These are phyloP conservation scores for Melastoma candidum DNA, from an alignment of 441 rosid genomes.

Conservation along the genomic window DNA sequence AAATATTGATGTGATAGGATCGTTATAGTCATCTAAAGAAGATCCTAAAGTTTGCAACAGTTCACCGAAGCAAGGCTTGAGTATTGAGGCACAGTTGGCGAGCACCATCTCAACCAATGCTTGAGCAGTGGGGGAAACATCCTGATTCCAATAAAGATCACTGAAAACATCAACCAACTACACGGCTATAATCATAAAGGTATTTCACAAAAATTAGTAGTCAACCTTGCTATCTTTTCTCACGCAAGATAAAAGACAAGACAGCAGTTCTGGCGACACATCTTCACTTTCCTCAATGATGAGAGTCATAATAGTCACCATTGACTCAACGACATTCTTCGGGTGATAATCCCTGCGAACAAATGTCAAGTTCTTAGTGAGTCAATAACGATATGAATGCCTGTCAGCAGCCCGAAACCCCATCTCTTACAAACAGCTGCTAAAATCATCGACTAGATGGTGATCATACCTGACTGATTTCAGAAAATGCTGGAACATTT, in stretches of 20 bases:
- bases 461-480: slow-evolving; percentile 65
- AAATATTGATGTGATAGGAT: slow-evolving; percentile 60
- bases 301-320: slow-evolving; percentile 91
- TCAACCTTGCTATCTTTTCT: slow-evolving; percentile 68
- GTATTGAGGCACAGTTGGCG: slow-evolving; percentile 54
- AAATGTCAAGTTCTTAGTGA: background rate
- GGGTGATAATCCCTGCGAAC: slow-evolving; percentile 66
- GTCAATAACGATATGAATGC: too few species aligned
- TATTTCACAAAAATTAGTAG: background rate
- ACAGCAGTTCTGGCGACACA: slow-evolving; percentile 63
- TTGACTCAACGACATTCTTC: slow-evolving; percentile 60
- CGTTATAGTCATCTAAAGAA: slow-evolving; percentile 54
- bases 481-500: slow-evolving; percentile 91
- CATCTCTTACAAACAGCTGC: too few species aligned
- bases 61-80: slow-evolving; percentile 55
- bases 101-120: slow-evolving; percentile 77
- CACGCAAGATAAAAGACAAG: slow-evolving; percentile 55
- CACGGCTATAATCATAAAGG: too few species aligned
- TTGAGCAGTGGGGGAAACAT: slow-evolving; percentile 57
- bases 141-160: slow-evolving; percentile 21
- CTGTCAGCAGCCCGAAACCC: too few species aligned
- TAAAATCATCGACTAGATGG: background rate
- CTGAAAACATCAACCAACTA: too few species aligned
- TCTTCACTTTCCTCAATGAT: slow-evolving; percentile 99
- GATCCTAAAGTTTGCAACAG: slow-evolving; percentile 51